These are phyloP conservation scores for Irpex sp. DNA, from an alignment of 1,284 basidiomycete species.

Conservation along the genomic window DNA sequence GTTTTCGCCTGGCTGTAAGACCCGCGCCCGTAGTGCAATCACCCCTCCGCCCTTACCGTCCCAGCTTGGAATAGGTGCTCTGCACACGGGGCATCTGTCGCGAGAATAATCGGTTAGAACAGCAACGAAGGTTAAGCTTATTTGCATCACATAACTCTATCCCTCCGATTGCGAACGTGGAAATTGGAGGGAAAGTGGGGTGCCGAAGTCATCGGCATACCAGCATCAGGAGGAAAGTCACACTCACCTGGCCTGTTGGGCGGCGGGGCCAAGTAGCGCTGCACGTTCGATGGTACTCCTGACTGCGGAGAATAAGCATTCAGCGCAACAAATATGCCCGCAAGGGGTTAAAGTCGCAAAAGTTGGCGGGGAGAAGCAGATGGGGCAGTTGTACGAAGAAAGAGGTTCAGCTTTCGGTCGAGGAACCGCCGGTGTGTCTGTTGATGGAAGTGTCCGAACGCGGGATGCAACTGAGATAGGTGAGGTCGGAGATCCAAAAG, in stretches of 20 bases:
- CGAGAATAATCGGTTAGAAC: neutral
- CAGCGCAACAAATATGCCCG: constrained; percentile 73
- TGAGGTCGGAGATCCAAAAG: neutral
- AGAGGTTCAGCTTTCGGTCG: constrained; percentile 40
- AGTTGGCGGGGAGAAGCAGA: constrained; percentile 72
- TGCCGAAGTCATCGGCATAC: neutral
- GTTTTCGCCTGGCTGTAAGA: constrained; percentile 13
- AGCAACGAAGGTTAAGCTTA: neutral
- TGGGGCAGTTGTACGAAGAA: constrained; percentile 66
- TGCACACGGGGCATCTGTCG: constrained; percentile 37
- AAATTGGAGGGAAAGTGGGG: neutral
- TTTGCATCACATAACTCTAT: neutral
- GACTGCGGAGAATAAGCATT: constrained; percentile 72
- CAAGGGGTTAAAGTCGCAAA: constrained; percentile 76
- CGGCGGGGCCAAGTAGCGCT: constrained; percentile 33
- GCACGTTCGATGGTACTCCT: constrained; percentile 56
- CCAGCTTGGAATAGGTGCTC: constrained; percentile 36
- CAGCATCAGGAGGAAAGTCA: neutral
- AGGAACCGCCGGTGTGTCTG: neutral
- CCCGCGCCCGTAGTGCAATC: constrained; percentile 33
- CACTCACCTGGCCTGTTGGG: constrained; percentile 25
- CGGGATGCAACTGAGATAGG: neutral
- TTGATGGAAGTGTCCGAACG: neutral
- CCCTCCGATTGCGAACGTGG: neutral
- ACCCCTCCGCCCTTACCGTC: constrained; percentile 39